Conservation (phyloP, 805 yeast species). For the Ascoidea tarda region DNA sequence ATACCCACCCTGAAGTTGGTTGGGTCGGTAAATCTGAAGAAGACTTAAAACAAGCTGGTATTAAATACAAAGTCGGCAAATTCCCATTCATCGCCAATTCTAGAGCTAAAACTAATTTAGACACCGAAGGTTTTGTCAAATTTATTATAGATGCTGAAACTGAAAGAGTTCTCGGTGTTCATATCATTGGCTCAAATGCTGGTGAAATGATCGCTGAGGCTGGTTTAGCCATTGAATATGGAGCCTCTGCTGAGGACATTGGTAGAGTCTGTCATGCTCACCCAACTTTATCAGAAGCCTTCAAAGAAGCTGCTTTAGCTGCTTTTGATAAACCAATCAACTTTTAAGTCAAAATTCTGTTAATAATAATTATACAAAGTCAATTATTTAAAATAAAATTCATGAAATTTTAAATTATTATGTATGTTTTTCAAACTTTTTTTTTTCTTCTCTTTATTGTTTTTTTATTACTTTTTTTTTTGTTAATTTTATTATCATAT, state of each 20-base stretch:
- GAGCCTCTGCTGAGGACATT: slow-evolving; percentile 95
- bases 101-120: slow-evolving; percentile 96
- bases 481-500: not conserved
- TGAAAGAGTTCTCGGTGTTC: slow-evolving; percentile 91
- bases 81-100: slow-evolving; percentile 99
- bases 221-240: slow-evolving; percentile 94
- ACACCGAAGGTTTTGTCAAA: slow-evolving; percentile 96
- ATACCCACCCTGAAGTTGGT: slow-evolving; percentile 98
- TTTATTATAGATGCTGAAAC: slow-evolving; percentile 94
- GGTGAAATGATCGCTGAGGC: slow-evolving; percentile 99
- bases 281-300: slow-evolving; percentile 95
- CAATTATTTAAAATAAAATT: not conserved
- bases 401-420: too few relatives aligned
- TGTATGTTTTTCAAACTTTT: not conserved
- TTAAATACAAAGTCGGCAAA: slow-evolving; percentile 87
- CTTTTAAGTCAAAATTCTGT: slow-evolving; percentile 29
- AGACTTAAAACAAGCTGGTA: slow-evolving; percentile 85
- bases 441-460: not conserved
- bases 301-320: slow-evolving; percentile 94
- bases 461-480: not conserved
- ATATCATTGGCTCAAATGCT: slow-evolving; percentile 95
- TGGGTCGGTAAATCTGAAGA: slow-evolving; percentile 98
- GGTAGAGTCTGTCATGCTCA: slow-evolving; percentile 98
- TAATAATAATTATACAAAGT: not conserved
- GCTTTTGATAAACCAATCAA: slow-evolving; percentile 87